Conservation (phyloP, 2,329 filamentous ascomycete genomes). For the Tolypocladium album region DNA sequence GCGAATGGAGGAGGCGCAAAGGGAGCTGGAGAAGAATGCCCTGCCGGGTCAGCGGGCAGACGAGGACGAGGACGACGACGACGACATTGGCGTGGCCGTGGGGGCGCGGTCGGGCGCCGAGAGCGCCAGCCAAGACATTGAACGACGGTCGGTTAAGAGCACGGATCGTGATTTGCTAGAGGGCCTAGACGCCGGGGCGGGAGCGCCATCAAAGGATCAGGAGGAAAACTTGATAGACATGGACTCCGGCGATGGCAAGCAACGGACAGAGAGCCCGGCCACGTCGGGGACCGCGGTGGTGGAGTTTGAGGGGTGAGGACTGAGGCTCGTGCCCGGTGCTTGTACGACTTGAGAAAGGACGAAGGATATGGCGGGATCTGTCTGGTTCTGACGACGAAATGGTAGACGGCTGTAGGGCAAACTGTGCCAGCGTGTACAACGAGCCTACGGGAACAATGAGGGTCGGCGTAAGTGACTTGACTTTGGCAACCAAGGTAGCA, state of each 20-base stretch:
- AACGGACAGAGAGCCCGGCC: conserved; percentile 14
- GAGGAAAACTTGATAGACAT: conserved; percentile 24
- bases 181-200: conserved; percentile 62
- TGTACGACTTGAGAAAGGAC: neutral
- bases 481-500: neutral
- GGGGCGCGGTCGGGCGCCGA: conserved; percentile 24
- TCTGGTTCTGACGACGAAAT: neutral
- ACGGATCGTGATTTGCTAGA: conserved; percentile 62
- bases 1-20: conserved; percentile 91
- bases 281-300: conserved; percentile 25
- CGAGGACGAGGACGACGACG: conserved; percentile 60
- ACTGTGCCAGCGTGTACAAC: neutral
- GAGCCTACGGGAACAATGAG: neutral
- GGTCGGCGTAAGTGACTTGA: neutral
- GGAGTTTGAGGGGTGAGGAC: conserved; percentile 28
- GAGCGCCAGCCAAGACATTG: conserved; percentile 39
- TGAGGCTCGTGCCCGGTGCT: neutral
- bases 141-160: conserved; percentile 53
- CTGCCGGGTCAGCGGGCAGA: conserved; percentile 53
- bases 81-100: conserved; percentile 35
- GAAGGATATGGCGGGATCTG: neutral
- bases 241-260: conserved; percentile 14
- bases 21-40: conserved; percentile 77
- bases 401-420: neutral
- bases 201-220: conserved; percentile 25